Evolutionary conservation across 129 eudicot genomes (phyloP), one percentile per base, ranked within the genome.

Genomic region (Lactuca sativa): DNA sequence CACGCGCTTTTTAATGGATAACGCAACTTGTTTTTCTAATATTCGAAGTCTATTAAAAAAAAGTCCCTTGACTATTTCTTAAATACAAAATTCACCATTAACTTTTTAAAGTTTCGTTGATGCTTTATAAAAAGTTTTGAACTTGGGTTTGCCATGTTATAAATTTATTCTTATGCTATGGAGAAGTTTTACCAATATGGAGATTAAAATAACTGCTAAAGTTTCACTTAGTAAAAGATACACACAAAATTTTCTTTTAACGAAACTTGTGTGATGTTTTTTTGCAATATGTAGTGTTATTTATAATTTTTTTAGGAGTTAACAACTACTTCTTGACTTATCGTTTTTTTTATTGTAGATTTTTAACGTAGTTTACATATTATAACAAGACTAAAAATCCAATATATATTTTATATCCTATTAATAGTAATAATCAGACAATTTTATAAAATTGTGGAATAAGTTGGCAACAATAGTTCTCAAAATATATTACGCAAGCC

Each of bases 1-100:
- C 71, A 61, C 71, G 67, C 56, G 16, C 32, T 53, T 36, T 53
- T 15, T 44, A 4, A n/a, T 61, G 77, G 77, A 49, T 62, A 72
- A 72, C 69, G 40, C 69, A 61, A 44, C 62, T 72, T 61, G 68
- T 38, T 17, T 49, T 30, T 10, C 9, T 55, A 49, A 15, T 34
- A 59, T 59, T 59, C 41, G 40, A 61, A 8, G 4, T 51, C 37
- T 34, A 36, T 14, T 6, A 40, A 0, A 4, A 67, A 53, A 37
- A 54, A 14, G 37, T 55, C 73, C 64, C 10, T 37, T 37, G 11
- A 33, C 17, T 54, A 55, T 25, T 54, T 16, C 64, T 4, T 62
- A 36, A 8, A 16, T 17, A 36, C 52, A 69, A 18, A 5, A 14
- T 60, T 60, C n/a, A 1, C 48, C 30, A 6, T 2, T 34, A 32